Evolutionary conservation across 352 stramenopile genomes (phyloP).

Genomic region (Aphanomyces euteiches): DNA sequence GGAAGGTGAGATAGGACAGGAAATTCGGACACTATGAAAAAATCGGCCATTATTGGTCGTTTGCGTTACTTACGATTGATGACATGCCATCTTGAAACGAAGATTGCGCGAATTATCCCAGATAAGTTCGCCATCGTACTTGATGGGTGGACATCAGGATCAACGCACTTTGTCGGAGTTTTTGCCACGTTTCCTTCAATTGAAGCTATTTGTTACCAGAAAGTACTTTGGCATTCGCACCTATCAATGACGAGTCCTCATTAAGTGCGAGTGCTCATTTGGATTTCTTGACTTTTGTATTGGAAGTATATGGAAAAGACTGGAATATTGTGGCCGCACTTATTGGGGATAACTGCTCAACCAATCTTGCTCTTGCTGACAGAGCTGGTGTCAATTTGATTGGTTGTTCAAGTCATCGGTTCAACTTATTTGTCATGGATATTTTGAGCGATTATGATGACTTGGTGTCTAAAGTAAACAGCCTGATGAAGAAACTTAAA

Average conservation of each 20-base stretch:
- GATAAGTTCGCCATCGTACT: not conserved
- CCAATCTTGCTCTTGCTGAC: not conserved
- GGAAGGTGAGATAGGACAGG: too few species aligned
- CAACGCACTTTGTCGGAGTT: not conserved
- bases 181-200: not conserved
- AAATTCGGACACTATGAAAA: too few species aligned
- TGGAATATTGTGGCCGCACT: not conserved
- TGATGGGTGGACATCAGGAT: not conserved
- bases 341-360: not conserved
- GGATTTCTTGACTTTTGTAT: not conserved
- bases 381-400: not conserved
- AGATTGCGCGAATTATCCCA: not conserved
- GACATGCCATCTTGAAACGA: not conserved
- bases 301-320: too few species aligned
- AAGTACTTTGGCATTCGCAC: not conserved
- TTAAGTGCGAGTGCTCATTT: not conserved
- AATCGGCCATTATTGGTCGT: too few species aligned
- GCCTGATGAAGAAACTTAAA: not conserved
- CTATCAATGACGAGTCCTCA: not conserved
- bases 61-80: slow-evolving; percentile 3
- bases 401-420: not conserved
- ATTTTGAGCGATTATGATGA: not conserved
- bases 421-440: not conserved
- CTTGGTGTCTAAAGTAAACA: not conserved
- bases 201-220: not conserved